These are phyloP conservation scores for Trichophaea hybrida DNA, from an alignment of 2,329 filamentous ascomycete genomes.

Conservation along the genomic window DNA sequence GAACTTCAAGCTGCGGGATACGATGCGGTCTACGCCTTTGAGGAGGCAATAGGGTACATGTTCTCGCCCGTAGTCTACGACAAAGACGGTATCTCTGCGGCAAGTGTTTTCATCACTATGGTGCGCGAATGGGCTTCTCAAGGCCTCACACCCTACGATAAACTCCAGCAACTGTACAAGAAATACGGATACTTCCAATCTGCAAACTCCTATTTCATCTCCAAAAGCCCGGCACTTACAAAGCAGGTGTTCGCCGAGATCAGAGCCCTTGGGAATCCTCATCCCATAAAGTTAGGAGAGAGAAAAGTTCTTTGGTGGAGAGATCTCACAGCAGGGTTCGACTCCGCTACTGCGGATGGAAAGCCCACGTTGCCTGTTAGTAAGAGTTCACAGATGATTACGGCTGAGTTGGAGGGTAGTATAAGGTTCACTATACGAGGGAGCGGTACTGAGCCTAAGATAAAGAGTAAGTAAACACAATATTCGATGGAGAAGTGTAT, in stretches of 20 bases:
- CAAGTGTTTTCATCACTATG: conserved; percentile 41
- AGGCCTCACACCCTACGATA: conserved; percentile 42
- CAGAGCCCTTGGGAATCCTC: conserved; percentile 29
- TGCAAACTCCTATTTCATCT: conserved; percentile 49
- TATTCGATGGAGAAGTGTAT: background rate
- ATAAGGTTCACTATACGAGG: conserved; percentile 46
- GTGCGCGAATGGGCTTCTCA: conserved; percentile 34
- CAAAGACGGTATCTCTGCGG: conserved; percentile 50
- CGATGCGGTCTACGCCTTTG: conserved; percentile 44
- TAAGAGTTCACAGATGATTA: conserved; percentile 48
- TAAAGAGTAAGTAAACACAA: conserved; percentile 37
- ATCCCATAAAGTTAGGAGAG: conserved; percentile 37
- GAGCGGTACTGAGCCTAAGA: conserved; percentile 53
- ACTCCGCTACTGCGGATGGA: conserved; percentile 41
- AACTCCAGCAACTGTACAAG: conserved; percentile 43
- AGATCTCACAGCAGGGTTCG: conserved; percentile 47
- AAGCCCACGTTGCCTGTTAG: conserved; percentile 43
- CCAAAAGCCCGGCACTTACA: conserved; percentile 41
- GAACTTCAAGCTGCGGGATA: conserved; percentile 39
- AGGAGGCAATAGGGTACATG: conserved; percentile 55
- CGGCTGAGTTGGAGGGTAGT: conserved; percentile 42
- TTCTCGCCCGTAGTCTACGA: conserved; percentile 47
- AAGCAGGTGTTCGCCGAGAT: conserved; percentile 42
- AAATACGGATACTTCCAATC: conserved; percentile 48
- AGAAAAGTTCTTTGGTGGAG: conserved; percentile 45